Percentiles rank a stretch among this genome's conserved stretches.
Evolutionary conservation across 108 stramenopile species (phyloP).

Genomic region (Skeletonema costatum): DNA sequence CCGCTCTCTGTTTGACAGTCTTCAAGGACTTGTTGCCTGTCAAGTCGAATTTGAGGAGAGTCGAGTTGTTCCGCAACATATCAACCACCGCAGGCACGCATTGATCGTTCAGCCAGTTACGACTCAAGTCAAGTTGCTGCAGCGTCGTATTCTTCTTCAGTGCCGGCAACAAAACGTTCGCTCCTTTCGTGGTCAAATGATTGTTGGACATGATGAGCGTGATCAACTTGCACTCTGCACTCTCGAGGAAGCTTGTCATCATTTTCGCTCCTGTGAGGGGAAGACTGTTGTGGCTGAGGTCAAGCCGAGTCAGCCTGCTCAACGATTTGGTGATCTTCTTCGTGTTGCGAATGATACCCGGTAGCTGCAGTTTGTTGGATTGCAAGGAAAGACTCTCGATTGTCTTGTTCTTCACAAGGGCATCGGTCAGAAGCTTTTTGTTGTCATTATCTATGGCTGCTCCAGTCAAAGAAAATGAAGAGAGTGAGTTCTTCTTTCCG

Average conservation of each 20-base stretch:
- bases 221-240: background rate
- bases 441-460: background rate
- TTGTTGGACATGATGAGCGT: constrained; percentile 4
- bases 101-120: background rate
- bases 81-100: background rate
- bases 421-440: background rate
- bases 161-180: background rate
- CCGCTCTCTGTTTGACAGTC: background rate
- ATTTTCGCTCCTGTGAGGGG: background rate
- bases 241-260: background rate
- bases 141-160: background rate
- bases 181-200: constrained; percentile 1
- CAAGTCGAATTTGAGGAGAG: constrained; percentile 2
- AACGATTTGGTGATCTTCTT: constrained; percentile 4
- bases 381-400: background rate
- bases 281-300: constrained; percentile 3
- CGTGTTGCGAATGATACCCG: background rate
- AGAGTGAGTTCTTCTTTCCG: background rate
- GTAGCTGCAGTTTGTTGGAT: background rate
- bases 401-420: background rate
- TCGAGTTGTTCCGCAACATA: constrained; percentile 5
- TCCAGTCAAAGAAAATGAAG: background rate
- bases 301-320: background rate
- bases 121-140: constrained; percentile 2
- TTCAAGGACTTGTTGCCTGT: background rate